Conservation (phyloP, 805 yeast genomes). For the Metschnikowia dekortorum region DNA sequence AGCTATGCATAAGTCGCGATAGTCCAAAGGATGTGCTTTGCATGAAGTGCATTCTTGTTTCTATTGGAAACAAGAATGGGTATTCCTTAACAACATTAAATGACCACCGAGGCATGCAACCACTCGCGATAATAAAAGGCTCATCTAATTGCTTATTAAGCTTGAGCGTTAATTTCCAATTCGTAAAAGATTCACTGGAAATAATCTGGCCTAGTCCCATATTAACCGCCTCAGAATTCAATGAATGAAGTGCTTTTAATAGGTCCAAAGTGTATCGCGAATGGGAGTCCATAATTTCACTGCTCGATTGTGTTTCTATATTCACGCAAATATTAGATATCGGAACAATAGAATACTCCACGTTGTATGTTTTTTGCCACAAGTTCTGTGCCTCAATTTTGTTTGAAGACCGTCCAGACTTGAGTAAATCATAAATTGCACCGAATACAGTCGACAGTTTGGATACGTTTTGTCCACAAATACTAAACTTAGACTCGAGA, state of each 20-base stretch:
- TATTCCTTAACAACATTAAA: conserved; percentile 65
- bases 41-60: conserved; percentile 68
- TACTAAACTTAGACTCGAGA: conserved; percentile 46
- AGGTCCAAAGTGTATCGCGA: conserved; percentile 43
- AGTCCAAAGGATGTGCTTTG: conserved; percentile 91
- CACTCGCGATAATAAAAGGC: conserved; percentile 81
- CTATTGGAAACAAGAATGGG: conserved; percentile 83
- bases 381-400: conserved; percentile 44
- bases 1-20: conserved; percentile 71
- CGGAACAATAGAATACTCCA: conserved; percentile 32
- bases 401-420: conserved; percentile 31
- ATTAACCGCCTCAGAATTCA: conserved; percentile 23
- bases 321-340: background rate
- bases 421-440: conserved; percentile 54
- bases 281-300: conserved; percentile 22
- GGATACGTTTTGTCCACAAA: conserved; percentile 56
- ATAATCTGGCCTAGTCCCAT: conserved; percentile 15
- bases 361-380: conserved; percentile 56
- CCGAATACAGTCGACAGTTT: conserved; percentile 72
- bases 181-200: conserved; percentile 45
- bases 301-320: conserved; percentile 6
- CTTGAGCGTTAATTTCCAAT: conserved; percentile 81
- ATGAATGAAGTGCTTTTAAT: conserved; percentile 43
- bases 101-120: conserved; percentile 82
- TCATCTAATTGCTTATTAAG: conserved; percentile 85